These are phyloP conservation scores for Backusella circina DNA, from an alignment of 192 early-diverging fungal genomes.

Conservation along the genomic window DNA sequence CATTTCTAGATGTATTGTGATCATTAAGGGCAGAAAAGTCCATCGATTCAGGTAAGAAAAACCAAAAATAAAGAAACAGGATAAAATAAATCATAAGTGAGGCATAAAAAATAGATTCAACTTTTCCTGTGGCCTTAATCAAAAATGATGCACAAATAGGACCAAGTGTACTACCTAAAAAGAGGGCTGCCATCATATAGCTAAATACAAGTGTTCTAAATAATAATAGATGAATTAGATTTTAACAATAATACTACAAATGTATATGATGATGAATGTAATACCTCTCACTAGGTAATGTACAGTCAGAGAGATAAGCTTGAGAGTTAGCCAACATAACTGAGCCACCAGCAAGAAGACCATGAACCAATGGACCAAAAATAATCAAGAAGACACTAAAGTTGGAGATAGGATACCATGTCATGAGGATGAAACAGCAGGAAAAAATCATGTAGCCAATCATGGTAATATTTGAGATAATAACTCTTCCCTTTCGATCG, in stretches of 20 bases:
- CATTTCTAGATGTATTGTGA: neutral
- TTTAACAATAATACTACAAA: neutral
- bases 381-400: conserved; percentile 22
- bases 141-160: neutral
- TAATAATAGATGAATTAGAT: neutral
- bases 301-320: conserved; percentile 34
- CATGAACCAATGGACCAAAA: conserved; percentile 21
- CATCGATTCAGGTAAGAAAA: neutral
- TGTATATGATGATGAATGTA: neutral
- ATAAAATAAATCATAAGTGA: neutral
- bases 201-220: neutral
- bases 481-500: conserved; percentile 21
- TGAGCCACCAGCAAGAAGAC: conserved; percentile 18
- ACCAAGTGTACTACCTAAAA: neutral
- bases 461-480: conserved; percentile 8
- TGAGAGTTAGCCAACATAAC: conserved; percentile 20
- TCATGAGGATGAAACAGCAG: neutral
- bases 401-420: neutral
- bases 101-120: neutral
- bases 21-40: neutral
- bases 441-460: conserved; percentile 16
- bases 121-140: neutral
- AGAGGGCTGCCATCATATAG: conserved; percentile 11
- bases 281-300: conserved; percentile 14
- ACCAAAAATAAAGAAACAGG: neutral